These are phyloP conservation scores for Drechslerella dactyloides DNA, from an alignment of 2,329 filamentous ascomycete genomes.

Conservation along the genomic window DNA sequence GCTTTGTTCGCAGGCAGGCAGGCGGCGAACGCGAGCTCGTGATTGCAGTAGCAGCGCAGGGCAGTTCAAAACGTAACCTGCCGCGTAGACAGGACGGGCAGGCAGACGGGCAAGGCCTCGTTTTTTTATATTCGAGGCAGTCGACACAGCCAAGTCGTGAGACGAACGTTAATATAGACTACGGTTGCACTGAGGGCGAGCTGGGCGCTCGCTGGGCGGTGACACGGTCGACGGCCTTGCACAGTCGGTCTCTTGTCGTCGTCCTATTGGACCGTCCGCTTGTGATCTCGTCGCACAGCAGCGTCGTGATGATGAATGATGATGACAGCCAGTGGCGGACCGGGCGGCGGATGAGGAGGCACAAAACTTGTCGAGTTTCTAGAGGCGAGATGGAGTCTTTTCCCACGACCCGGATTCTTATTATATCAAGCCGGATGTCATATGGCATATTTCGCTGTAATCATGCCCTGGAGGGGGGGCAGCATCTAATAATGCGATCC, in stretches of 20 bases:
- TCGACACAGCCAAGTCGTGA: slow-evolving; percentile 9
- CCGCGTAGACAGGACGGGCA: too few relatives aligned
- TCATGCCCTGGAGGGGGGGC: slow-evolving; percentile 16
- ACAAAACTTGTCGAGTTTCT: slow-evolving; percentile 13
- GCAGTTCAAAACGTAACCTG: too few relatives aligned
- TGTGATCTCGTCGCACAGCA: slow-evolving; percentile 19
- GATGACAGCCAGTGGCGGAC: neutral
- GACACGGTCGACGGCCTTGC: slow-evolving; percentile 13
- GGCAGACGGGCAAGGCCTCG: neutral
- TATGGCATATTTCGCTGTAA: neutral
- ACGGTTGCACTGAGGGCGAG: slow-evolving; percentile 27
- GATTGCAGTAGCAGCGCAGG: neutral
- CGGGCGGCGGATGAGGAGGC: neutral
- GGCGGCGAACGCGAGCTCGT: neutral
- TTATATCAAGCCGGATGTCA: slow-evolving; percentile 1
- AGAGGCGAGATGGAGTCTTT: slow-evolving; percentile 1
- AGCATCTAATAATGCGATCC: neutral
- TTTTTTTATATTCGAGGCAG: slow-evolving; percentile 4
- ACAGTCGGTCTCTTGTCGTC: neutral
- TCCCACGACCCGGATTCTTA: slow-evolving; percentile 8
- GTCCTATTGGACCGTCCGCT: slow-evolving; percentile 33
- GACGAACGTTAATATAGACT: slow-evolving; percentile 47
- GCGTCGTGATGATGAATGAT: neutral
- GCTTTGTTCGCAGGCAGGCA: neutral
- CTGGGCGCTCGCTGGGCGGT: slow-evolving; percentile 47